phyloP scores from a whole-genome alignment of 2,329 filamentous ascomycete species.

The Byssochlamys sp. region DNA sequence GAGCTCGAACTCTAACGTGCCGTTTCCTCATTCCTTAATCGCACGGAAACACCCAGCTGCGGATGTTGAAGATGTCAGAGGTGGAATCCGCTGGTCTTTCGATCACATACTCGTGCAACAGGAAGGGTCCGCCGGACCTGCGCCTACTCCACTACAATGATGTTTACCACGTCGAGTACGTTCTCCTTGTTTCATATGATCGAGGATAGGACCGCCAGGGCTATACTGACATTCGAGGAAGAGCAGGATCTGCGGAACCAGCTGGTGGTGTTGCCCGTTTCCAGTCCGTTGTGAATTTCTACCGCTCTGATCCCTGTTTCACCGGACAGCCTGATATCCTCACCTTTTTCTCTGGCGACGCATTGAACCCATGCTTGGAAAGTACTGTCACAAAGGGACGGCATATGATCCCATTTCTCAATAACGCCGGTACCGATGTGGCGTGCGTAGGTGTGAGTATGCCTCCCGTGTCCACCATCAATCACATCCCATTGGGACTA shows the following conservation, averaged over 20 bases:
- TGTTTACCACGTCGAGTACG: constrained; percentile 74
- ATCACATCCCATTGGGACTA: background rate
- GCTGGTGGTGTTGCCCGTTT: constrained; percentile 75
- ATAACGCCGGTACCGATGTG: constrained; percentile 64
- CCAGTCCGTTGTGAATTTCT: constrained; percentile 66
- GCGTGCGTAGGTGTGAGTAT: constrained; percentile 68
- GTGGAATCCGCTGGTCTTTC: constrained; percentile 26
- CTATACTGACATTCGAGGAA: constrained; percentile 23
- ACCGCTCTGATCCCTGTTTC: constrained; percentile 54
- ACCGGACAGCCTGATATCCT: constrained; percentile 55
- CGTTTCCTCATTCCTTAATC: background rate
- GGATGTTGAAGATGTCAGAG: background rate
- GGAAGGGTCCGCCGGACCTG: constrained; percentile 53
- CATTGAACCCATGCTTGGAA: constrained; percentile 83
- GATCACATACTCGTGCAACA: constrained; percentile 35
- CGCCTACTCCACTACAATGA: constrained; percentile 88
- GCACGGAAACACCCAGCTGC: background rate
- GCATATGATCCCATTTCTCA: constrained; percentile 82
- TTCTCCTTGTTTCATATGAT: background rate
- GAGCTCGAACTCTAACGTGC: background rate
- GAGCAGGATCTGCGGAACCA: constrained; percentile 61
- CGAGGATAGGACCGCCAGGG: background rate
- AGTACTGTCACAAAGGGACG: constrained; percentile 79
- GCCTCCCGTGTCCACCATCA: background rate
- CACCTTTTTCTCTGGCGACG: constrained; percentile 83